Conservation (phyloP, 2,329 filamentous ascomycete genomes). For the Neopestalotiopsis rosae region DNA sequence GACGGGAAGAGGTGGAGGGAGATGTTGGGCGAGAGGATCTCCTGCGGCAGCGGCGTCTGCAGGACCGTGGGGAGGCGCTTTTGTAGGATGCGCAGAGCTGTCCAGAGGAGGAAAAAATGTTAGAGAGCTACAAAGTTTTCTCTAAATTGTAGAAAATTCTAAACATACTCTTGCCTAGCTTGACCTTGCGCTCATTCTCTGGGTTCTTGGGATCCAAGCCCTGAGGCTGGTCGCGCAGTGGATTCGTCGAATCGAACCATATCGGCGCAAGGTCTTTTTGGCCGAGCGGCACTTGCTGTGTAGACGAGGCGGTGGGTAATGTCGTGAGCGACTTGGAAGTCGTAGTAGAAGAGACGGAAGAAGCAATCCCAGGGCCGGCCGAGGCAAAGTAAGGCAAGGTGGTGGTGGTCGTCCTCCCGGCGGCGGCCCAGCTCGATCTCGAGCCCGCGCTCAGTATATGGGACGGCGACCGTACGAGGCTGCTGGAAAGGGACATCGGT, state of each 20-base stretch:
- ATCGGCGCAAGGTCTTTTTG: constrained; percentile 40
- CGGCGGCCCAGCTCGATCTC: constrained; percentile 16
- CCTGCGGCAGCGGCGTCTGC: constrained; percentile 71
- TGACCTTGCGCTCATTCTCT: constrained; percentile 63
- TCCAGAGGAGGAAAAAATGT: constrained; percentile 19
- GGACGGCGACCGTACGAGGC: constrained; percentile 36
- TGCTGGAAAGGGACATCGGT: constrained; percentile 41
- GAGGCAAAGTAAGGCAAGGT: constrained; percentile 11
- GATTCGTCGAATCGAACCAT: constrained; percentile 49
- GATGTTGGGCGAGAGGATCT: constrained; percentile 78
- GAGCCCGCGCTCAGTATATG: constrained; percentile 32
- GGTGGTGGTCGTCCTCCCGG: constrained; percentile 22
- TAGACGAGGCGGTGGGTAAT: constrained; percentile 22
- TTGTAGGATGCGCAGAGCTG: constrained; percentile 70
- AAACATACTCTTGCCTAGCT: constrained; percentile 65
- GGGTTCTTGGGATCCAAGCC: constrained; percentile 36
- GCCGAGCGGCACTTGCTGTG: constrained; percentile 20
- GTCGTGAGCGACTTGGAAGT: constrained; percentile 20
- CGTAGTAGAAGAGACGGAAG: neutral
- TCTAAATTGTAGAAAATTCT: neutral
- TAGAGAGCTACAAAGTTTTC: neutral
- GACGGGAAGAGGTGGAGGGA: constrained; percentile 73
- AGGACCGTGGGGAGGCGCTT: constrained; percentile 70
- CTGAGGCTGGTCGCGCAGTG: constrained; percentile 31
- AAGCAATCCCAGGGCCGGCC: neutral